These are phyloP conservation scores for Echinochloa phyllopogon DNA, from an alignment of 176 grass and related monocot genomes.

Conservation along the genomic window DNA sequence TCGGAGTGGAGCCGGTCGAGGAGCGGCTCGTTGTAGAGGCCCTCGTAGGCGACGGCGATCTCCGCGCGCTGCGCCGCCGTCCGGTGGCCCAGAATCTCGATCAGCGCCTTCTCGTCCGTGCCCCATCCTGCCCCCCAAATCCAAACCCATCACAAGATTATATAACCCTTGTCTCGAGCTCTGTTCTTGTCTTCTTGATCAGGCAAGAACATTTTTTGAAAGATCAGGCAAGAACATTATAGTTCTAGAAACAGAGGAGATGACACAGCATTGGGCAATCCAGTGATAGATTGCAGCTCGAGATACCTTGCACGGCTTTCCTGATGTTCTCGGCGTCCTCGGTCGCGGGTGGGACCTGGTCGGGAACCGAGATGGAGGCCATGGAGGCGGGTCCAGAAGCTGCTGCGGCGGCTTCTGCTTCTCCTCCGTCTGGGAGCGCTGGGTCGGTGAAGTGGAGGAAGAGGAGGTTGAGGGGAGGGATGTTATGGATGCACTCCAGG, in stretches of 20 bases:
- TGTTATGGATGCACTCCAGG: conserved; percentile 63
- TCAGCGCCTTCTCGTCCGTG: conserved; percentile 85
- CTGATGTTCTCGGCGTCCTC: conserved; percentile 73
- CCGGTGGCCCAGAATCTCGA: conserved; percentile 76
- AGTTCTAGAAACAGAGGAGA: background rate
- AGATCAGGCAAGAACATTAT: background rate
- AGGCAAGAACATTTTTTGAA: too few relatives aligned
- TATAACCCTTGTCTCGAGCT: background rate
- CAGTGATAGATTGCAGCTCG: background rate
- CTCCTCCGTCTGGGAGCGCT: background rate
- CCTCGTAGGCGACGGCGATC: conserved; percentile 66
- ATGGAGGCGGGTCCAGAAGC: conserved; percentile 30
- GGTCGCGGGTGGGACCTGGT: conserved; percentile 46
- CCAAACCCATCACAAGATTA: background rate
- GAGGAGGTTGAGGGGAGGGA: conserved; percentile 57
- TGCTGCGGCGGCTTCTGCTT: too few relatives aligned
- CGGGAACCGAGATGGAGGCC: conserved; percentile 70
- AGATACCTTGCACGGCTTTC: conserved; percentile 74
- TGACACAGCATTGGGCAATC: background rate
- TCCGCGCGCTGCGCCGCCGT: conserved; percentile 68
- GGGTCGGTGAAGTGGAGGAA: conserved; percentile 44
- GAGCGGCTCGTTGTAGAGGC: conserved; percentile 68
- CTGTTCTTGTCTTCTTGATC: too few relatives aligned
- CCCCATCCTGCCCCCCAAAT: conserved; percentile 57
- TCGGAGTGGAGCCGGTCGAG: conserved; percentile 66